These are phyloP conservation scores for Nicotiana obtusifolia DNA, from an alignment of 257 asterid species.

Conservation along the genomic window DNA sequence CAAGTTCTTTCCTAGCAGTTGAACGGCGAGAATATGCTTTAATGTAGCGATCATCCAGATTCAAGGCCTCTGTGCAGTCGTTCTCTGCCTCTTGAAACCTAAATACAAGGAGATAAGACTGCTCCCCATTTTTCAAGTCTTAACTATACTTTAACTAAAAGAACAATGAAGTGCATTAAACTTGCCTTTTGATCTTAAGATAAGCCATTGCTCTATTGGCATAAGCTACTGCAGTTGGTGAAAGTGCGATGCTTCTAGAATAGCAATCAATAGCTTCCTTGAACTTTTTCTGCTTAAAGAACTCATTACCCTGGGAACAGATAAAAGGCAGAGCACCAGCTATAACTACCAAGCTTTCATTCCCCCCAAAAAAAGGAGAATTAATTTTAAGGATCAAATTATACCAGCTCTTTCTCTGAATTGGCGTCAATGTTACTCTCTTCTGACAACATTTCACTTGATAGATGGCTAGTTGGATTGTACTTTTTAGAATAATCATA, in stretches of 20 bases:
- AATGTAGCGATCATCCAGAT: slow-evolving; percentile 83
- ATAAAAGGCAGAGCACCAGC: slow-evolving; percentile 11
- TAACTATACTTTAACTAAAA: background rate
- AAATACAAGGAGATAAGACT: slow-evolving; percentile 17
- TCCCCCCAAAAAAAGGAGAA: background rate
- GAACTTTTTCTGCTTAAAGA: slow-evolving; percentile 79
- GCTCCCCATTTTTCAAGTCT: background rate
- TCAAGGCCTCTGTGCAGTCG: slow-evolving; percentile 91
- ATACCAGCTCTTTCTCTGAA: slow-evolving; percentile 95
- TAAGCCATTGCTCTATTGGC: slow-evolving; percentile 98
- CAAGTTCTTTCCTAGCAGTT: slow-evolving; percentile 89
- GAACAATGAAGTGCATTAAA: background rate
- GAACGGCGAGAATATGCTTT: slow-evolving; percentile 97
- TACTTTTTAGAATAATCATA: slow-evolving; percentile 49
- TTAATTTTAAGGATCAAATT: slow-evolving; percentile 9
- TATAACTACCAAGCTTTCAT: slow-evolving; percentile 4
- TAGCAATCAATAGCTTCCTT: slow-evolving; percentile 91
- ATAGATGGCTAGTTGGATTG: slow-evolving; percentile 50
- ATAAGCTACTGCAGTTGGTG: slow-evolving; percentile 89
- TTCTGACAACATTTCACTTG: slow-evolving; percentile 38
- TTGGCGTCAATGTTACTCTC: slow-evolving; percentile 69
- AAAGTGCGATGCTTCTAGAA: slow-evolving; percentile 92
- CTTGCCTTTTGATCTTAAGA: slow-evolving; percentile 72
- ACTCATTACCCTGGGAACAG: slow-evolving; percentile 67
- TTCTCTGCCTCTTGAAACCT: slow-evolving; percentile 90